phyloP scores from a whole-genome alignment of 768 basidiomycete genomes.

The Auricularia heimuer region DNA sequence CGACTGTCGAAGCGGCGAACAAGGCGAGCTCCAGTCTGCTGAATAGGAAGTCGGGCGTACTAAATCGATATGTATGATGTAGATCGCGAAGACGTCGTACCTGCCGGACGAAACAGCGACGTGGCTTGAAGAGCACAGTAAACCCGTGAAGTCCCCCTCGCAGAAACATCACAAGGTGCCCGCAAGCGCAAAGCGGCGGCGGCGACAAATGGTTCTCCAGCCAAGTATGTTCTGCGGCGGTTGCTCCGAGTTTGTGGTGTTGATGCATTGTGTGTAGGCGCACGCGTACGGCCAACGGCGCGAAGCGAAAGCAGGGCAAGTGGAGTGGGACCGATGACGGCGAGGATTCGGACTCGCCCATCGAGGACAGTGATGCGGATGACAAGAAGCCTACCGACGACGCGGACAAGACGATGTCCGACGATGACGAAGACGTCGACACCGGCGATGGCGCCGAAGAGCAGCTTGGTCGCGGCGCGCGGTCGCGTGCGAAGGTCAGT shows the following conservation, averaged over 20 bases:
- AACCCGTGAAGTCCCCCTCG: slow-evolving; percentile 10
- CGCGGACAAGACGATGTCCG: slow-evolving; percentile 37
- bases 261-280: slow-evolving; percentile 18
- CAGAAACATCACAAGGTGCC: slow-evolving; percentile 7
- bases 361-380: neutral
- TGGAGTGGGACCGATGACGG: neutral
- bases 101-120: slow-evolving; percentile 47
- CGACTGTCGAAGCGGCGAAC: slow-evolving; percentile 52
- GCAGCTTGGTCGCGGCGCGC: slow-evolving; percentile 21
- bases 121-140: slow-evolving; percentile 43
- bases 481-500: slow-evolving; percentile 32
- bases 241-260: neutral
- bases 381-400: slow-evolving; percentile 14
- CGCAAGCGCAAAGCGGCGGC: slow-evolving; percentile 5
- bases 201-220: slow-evolving; percentile 4
- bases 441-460: slow-evolving; percentile 5
- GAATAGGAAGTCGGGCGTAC: neutral
- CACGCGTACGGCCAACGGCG: neutral
- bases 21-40: slow-evolving; percentile 32
- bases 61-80: neutral
- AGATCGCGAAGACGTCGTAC: slow-evolving; percentile 64
- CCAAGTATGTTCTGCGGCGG: neutral
- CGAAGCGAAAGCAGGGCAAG: neutral
- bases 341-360: neutral
- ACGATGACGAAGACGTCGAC: slow-evolving; percentile 9